Evolutionary conservation across 1,284 basidiomycete species (phyloP).

Genomic region (Austroboletus rostrupii): DNA sequence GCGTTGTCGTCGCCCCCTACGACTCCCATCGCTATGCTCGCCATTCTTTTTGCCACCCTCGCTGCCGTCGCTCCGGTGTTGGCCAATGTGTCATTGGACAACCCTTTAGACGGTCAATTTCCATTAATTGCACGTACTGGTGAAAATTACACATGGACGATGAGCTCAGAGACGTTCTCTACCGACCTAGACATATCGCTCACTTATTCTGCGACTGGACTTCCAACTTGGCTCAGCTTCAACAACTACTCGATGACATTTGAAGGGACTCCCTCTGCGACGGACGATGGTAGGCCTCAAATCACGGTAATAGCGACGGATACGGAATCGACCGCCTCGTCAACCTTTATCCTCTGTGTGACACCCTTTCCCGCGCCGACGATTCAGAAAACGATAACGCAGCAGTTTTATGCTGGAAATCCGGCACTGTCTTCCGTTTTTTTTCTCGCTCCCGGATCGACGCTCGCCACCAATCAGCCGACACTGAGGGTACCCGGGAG

Average conservation of each 20-base stretch:
- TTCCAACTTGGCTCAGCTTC: constrained; percentile 68
- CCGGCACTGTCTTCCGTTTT: constrained; percentile 69
- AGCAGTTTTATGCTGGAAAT: constrained; percentile 59
- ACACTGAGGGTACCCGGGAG: constrained; percentile 72
- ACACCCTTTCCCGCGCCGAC: constrained; percentile 54
- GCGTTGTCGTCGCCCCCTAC: constrained; percentile 41
- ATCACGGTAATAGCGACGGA: constrained; percentile 58
- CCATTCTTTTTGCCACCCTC: constrained; percentile 54
- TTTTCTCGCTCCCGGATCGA: constrained; percentile 51
- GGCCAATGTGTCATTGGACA: constrained; percentile 44
- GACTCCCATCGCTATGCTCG: constrained; percentile 56
- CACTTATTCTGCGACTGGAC: constrained; percentile 42
- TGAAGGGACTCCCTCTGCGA: constrained; percentile 50
- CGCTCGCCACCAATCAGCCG: constrained; percentile 50
- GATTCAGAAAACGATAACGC: constrained; percentile 50
- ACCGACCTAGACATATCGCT: constrained; percentile 41
- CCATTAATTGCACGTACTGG: constrained; percentile 60
- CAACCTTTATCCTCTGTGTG: constrained; percentile 58
- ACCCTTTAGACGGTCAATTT: constrained; percentile 55
- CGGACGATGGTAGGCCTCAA: constrained; percentile 54
- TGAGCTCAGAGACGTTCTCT: constrained; percentile 57
- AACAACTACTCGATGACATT: constrained; percentile 50
- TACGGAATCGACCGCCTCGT: constrained; percentile 43
- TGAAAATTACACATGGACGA: constrained; percentile 60
- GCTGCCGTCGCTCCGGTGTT: constrained; percentile 34